phyloP scores from a whole-genome alignment of 2,329 filamentous ascomycete genomes.

The Cladosporium sp. region DNA sequence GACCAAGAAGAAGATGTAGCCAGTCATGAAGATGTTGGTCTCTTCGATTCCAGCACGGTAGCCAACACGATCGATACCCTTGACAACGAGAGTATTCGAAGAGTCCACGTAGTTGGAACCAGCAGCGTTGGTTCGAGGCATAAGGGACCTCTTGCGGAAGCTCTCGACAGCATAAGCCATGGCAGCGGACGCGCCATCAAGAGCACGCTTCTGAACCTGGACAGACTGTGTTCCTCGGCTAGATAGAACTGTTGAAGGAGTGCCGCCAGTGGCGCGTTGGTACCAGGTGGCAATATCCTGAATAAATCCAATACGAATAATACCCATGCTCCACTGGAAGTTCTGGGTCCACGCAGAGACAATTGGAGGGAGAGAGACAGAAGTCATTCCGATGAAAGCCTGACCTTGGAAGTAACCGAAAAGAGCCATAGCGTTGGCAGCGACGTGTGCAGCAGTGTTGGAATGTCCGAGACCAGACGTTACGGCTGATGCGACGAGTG shows the following conservation, averaged over 20 bases:
- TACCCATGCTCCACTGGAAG: constrained; percentile 98
- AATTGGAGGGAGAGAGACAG: constrained; percentile 79
- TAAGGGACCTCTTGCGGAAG: constrained; percentile 46
- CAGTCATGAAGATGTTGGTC: constrained; percentile 92
- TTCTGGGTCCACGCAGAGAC: constrained; percentile 94
- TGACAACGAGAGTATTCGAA: constrained; percentile 56
- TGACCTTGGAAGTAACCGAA: constrained; percentile 94
- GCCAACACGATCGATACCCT: constrained; percentile 84
- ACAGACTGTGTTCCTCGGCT: constrained; percentile 74
- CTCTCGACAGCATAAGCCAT: constrained; percentile 54
- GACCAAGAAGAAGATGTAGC: constrained; percentile 82
- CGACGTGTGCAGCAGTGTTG: constrained; percentile 92
- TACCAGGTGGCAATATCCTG: constrained; percentile 93
- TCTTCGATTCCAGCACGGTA: constrained; percentile 82
- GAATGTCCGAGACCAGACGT: constrained; percentile 88
- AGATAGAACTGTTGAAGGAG: constrained; percentile 74
- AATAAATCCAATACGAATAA: constrained; percentile 84
- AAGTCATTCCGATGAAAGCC: constrained; percentile 83
- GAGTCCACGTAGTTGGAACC: constrained; percentile 34
- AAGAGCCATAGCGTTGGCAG: constrained; percentile 88
- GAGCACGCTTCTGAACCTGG: constrained; percentile 71
- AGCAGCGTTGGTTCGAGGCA: constrained; percentile 29
- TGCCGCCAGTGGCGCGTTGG: constrained; percentile 87
- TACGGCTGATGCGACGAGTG: constrained; percentile 79
- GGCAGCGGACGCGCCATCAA: constrained; percentile 48